These are phyloP conservation scores for Starmerella asiatica DNA, from an alignment of 805 yeast genomes.

Conservation along the genomic window DNA sequence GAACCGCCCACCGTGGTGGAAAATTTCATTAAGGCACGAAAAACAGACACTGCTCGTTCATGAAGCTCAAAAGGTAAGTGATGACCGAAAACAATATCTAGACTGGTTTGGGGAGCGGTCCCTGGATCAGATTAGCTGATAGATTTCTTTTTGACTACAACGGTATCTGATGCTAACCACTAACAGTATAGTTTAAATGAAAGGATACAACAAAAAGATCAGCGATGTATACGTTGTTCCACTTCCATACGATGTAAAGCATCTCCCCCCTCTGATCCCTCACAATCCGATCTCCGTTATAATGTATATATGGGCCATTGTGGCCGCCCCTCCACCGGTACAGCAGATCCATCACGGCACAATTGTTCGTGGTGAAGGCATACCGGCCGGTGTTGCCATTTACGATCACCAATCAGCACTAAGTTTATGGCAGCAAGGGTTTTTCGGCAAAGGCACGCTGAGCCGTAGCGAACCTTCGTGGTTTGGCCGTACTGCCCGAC, in stretches of 20 bases:
- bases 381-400: constrained; percentile 26
- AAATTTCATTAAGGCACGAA: too few relatives aligned
- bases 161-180: constrained; percentile 69
- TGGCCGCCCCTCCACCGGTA: constrained; percentile 14
- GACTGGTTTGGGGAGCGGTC: constrained; percentile 24
- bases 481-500: constrained; percentile 48
- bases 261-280: constrained; percentile 41
- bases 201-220: constrained; percentile 12
- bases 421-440: constrained; percentile 69
- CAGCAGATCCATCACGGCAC: constrained; percentile 17
- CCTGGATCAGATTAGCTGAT: constrained; percentile 16
- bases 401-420: constrained; percentile 33
- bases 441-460: constrained; percentile 82
- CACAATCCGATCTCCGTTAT: constrained; percentile 61
- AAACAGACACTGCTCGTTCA: too few relatives aligned
- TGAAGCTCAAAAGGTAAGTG: constrained; percentile 22
- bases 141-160: constrained; percentile 61
- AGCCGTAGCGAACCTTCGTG: constrained; percentile 92
- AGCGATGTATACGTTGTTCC: constrained; percentile 28
- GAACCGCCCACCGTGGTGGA: too few relatives aligned
- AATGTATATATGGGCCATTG: constrained; percentile 29
- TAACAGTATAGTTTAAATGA: constrained; percentile 2
- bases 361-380: constrained; percentile 3
- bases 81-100: constrained; percentile 18
- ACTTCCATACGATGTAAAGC: constrained; percentile 41